Base-by-base conservation (phyloP, 2,329 filamentous ascomycete species). In the Rhytidhysteron rufulum region DNA sequence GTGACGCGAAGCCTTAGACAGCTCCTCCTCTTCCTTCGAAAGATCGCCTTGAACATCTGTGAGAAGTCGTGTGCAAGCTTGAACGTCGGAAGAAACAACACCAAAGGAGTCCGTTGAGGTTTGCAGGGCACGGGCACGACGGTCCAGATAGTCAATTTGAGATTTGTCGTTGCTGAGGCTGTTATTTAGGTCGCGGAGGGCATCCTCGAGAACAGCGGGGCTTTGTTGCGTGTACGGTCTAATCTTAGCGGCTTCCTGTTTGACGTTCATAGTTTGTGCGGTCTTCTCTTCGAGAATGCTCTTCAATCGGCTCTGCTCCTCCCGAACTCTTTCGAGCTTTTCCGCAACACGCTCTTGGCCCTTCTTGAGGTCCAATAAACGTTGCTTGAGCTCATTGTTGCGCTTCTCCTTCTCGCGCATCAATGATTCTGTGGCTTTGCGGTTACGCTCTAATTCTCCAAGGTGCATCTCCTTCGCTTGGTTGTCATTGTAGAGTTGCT, bases 141-240 rank as follows among this genome's bases (percentile, higher is more conserved):
- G 83, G 63, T 98, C 93, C 32, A 97, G 78, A 1, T 82, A 74
- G 58, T 97, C 91, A 45, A 96, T 94, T 45, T 91, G 86, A 8
- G 80, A 72, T 60, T 91, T 91, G 63, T 96, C 90, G 36, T 75
- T 75, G 49, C 77, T 78, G 38, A 97, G 74, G 34, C 82, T 87
- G 56, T 88, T 85, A 46, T 83, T 87, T 40, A 98, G 73, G 48
- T 96, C 89, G 3, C 85, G 79, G 41, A 98, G 72, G 32, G 84
- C 85, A 22, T 85, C 79, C 64, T 97, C 90, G 20, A 98, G 75
- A 13, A 83, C 83, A 2, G 83, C 84, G 0, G 91, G 88, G 55
- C 86, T 94, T 62, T 97, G 88, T 42, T 91, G 79, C 31, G 93
- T 88, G 63, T 98, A 98, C 10, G 93, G 93, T 40, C 87, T 80